Evolutionary conservation across 371 early-diverging fungal genomes (phyloP).

Genomic region (Mucor irregularis): DNA sequence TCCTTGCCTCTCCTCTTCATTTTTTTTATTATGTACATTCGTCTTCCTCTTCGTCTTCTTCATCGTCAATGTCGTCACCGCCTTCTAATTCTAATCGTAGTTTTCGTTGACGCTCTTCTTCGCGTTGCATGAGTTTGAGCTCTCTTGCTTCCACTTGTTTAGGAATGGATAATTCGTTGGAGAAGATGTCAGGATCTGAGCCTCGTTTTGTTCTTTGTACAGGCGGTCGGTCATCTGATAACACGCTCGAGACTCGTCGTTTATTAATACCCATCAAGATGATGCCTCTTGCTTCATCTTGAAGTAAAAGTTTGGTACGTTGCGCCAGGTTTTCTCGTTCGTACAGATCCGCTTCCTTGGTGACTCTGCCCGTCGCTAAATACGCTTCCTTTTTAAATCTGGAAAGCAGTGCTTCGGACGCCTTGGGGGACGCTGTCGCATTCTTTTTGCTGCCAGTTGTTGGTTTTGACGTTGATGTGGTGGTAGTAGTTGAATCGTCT

Average conservation of each 20-base stretch:
- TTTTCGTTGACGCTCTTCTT: neutral
- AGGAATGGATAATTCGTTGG: constrained; percentile 8
- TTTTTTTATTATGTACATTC: too few species aligned
- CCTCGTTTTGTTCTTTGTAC: too few species aligned
- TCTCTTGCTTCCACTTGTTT: constrained; percentile 18
- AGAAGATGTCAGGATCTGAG: constrained; percentile 10
- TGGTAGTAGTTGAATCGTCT: constrained; percentile 1
- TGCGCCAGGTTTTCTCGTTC: constrained; percentile 5
- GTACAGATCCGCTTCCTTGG: neutral
- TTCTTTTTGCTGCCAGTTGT: too few species aligned
- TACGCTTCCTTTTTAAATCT: neutral
- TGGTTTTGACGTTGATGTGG: constrained; percentile 1
- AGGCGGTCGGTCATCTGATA: too few species aligned
- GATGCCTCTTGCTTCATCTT: constrained; percentile 16
- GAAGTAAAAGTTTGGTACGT: constrained; percentile 9
- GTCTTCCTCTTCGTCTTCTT: too few species aligned
- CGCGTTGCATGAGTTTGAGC: neutral
- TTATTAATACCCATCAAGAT: constrained; percentile 15
- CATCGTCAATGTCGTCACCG: neutral
- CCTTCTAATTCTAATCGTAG: neutral
- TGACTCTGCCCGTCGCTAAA: neutral
- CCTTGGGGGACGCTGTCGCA: neutral
- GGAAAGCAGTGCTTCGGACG: neutral
- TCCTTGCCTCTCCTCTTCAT: too few species aligned
- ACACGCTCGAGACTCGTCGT: too few species aligned